Percentiles rank a stretch among this genome's conserved stretches.
Evolutionary conservation across 2,329 filamentous ascomycete genomes (phyloP).

Genomic region (Colletotrichum simmondsii): DNA sequence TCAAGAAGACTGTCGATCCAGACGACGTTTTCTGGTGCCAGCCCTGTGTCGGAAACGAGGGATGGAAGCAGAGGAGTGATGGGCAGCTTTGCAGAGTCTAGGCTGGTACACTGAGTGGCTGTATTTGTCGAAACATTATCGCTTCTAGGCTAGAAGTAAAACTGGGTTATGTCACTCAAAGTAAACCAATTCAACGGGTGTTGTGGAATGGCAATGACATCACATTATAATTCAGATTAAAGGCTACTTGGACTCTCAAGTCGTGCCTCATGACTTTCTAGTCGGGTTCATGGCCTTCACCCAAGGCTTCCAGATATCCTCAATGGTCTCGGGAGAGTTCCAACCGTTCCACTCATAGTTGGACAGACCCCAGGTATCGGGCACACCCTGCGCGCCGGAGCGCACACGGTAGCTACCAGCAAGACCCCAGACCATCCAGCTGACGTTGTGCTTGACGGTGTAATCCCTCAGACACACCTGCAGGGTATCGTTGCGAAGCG

Average conservation of each 20-base stretch:
- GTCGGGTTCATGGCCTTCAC: slow-evolving; percentile 53
- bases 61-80: slow-evolving; percentile 10
- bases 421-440: slow-evolving; percentile 64
- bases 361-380: slow-evolving; percentile 60
- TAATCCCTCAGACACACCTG: slow-evolving; percentile 57
- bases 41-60: slow-evolving; percentile 26
- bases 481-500: slow-evolving; percentile 43
- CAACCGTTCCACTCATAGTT: slow-evolving; percentile 59
- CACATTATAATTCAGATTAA: background rate
- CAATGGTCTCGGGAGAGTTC: slow-evolving; percentile 55
- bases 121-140: background rate
- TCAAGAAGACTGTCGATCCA: slow-evolving; percentile 31
- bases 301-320: slow-evolving; percentile 63
- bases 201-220: background rate
- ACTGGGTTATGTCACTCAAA: background rate
- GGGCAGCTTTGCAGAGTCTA: slow-evolving; percentile 13
- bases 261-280: slow-evolving; percentile 41
- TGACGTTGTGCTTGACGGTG: slow-evolving; percentile 55
- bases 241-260: background rate
- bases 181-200: background rate
- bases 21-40: slow-evolving; percentile 30
- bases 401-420: slow-evolving; percentile 61
- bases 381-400: slow-evolving; percentile 54
- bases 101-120: background rate
- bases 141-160: too few species aligned